Evolutionary conservation across 108 stramenopile genomes (phyloP), one percentile per base, ranked within the genome.

Genomic region (Nitzschia palea): DNA sequence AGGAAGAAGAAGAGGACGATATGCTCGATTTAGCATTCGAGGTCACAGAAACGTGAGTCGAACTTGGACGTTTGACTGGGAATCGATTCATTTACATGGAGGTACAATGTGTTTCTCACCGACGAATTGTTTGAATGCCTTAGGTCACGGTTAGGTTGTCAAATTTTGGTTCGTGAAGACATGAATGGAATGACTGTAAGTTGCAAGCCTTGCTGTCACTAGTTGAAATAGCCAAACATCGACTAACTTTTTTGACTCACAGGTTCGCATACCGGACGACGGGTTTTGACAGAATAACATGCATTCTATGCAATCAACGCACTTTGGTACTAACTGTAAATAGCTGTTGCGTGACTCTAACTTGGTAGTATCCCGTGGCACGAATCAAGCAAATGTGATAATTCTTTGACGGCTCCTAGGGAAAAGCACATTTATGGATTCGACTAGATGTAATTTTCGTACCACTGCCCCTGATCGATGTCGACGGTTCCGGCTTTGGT

Each of bases 21-120:
- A 99, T 99, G 98, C 77, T 99, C 50, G 98, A 99, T 80, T 80
- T 99, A 48, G 98, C 98, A 2, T 96, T 94, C 72, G 97, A 95
- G 65, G 82, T 99, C 9, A 97, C 96, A 0, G 97, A 97, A 53
- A 99, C 98, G 84, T 88, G 55, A 86, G 91, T 93, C 22, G 58
- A 33, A 20, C 12, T 40, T 12, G 37, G 37, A 6, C 37, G 6
- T 40, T 40, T 6, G 37, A 40, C 12, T 40, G 37, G 37, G 37
- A 10, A 40, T 40, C 2, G 22, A 37, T 47, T 64, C 62, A 29
- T 22, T 44, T 44, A 14, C 25, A n/a, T 9, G 22, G 3, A 8
- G 2, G 2, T 1, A 33, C 44, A 22, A 57, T 58, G n/a, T 31
- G 37, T 67, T 31, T 28, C 36, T 58, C 23, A 17, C 54, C 51